Evolutionary conservation across 495 filamentous ascomycete genomes (phyloP).

Genomic region (Penicillium angulare): DNA sequence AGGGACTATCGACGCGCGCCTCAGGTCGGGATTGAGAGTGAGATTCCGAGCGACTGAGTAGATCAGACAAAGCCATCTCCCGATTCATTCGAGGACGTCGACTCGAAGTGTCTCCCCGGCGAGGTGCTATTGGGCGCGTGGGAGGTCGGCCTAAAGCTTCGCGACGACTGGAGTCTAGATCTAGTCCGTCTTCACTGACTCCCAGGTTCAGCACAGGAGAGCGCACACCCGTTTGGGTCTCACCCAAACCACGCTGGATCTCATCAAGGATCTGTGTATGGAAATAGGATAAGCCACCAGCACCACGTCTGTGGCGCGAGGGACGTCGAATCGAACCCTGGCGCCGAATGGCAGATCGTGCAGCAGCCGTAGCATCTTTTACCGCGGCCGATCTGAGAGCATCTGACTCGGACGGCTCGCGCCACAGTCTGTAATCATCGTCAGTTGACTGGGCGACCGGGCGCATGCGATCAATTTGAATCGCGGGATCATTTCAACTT

Average conservation of each 20-base stretch:
- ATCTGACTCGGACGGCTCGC: slow-evolving; percentile 48
- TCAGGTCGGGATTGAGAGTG: background rate
- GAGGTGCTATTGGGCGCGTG: slow-evolving; percentile 20
- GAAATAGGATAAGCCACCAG: slow-evolving; percentile 30
- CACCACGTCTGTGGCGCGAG: slow-evolving; percentile 35
- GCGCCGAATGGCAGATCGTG: slow-evolving; percentile 74
- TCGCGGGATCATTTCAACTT: slow-evolving; percentile 41
- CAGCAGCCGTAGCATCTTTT: slow-evolving; percentile 54
- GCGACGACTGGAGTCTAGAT: slow-evolving; percentile 32
- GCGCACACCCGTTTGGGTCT: slow-evolving; percentile 23
- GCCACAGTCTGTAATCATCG: slow-evolving; percentile 51
- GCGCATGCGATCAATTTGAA: slow-evolving; percentile 27
- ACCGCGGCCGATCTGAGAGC: slow-evolving; percentile 58
- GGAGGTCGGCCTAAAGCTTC: slow-evolving; percentile 21
- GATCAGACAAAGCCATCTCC: slow-evolving; percentile 22
- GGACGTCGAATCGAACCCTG: slow-evolving; percentile 42
- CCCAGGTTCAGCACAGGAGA: slow-evolving; percentile 32
- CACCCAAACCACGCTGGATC: slow-evolving; percentile 38
- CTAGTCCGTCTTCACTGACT: slow-evolving; percentile 30
- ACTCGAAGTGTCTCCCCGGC: slow-evolving; percentile 25
- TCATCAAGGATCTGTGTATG: slow-evolving; percentile 44
- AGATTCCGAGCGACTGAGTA: slow-evolving; percentile 22
- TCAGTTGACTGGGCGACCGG: slow-evolving; percentile 26
- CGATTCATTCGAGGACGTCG: slow-evolving; percentile 30
- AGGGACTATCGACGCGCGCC: slow-evolving; percentile 2